Conservation (phyloP, 1,139 yeast genomes). For the Nadsonia starkeyi-henricii region DNA sequence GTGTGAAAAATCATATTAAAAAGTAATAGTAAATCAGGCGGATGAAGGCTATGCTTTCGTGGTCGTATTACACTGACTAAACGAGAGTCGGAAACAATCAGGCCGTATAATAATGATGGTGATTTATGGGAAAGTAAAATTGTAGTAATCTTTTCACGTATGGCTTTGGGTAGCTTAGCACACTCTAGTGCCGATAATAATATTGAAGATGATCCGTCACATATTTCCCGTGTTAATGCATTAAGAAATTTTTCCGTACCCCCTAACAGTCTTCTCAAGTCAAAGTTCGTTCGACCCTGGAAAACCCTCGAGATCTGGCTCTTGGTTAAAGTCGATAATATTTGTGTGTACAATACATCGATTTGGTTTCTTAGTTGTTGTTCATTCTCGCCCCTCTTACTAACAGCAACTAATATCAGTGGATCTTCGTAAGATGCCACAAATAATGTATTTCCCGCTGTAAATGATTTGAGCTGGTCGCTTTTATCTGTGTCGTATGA, state of each 20-base stretch:
- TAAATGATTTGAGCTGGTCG: conserved; percentile 16
- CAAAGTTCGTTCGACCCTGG: conserved; percentile 63
- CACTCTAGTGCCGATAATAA: conserved; percentile 51
- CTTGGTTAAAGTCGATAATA: conserved; percentile 68
- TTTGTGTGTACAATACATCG: conserved; percentile 59
- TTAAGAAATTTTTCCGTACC: conserved; percentile 51
- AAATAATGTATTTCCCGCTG: conserved; percentile 32
- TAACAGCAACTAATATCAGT: conserved; percentile 58
- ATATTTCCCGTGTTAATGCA: conserved; percentile 42
- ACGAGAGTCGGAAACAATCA: conserved; percentile 42
- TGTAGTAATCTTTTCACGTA: conserved; percentile 33
- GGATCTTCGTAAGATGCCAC: conserved; percentile 56
- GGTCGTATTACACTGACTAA: conserved; percentile 52
- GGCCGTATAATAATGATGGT: conserved; percentile 44
- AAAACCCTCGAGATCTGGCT: conserved; percentile 60
- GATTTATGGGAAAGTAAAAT: conserved; percentile 30
- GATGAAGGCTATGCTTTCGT: conserved; percentile 48
- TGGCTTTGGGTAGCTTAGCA: conserved; percentile 33
- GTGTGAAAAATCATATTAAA: conserved; percentile 50
- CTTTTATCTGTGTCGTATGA: conserved; percentile 6
- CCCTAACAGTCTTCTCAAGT: conserved; percentile 61
- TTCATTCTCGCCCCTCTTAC: conserved; percentile 40
- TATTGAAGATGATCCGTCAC: conserved; percentile 40
- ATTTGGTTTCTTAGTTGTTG: conserved; percentile 51
- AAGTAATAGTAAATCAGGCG: conserved; percentile 51